Evolutionary conservation across 2,329 filamentous ascomycete genomes (phyloP), one percentile per base, ranked within the genome.

Genomic region (Penicillium oxalicum): DNA sequence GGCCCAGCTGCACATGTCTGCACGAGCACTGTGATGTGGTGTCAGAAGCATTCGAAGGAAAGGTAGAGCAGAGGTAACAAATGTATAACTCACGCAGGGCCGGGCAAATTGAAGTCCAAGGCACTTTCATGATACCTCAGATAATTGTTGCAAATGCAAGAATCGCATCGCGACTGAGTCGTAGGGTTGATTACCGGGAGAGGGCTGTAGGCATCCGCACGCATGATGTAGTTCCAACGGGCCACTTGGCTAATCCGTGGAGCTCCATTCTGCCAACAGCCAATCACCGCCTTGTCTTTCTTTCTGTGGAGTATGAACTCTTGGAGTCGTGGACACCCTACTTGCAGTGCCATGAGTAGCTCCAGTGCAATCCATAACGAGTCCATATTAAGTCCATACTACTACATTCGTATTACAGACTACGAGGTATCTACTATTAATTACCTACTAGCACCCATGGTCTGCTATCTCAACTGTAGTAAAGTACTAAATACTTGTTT

Each of bases 161-260:
- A 61, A 54, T 63, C 60, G 63, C 65, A 69, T 69, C 58, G 63
- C 65, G 66, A 63, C 61, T 49, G 51, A 44, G 44, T 34, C 18
- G 29, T 32, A 38, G 34, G 42, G 37, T 35, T 45, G 12, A 29
- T 40, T 18, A 38, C 18, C 18, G 18, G 18, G 35, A 24, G 9
- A 44, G 24, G 33, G 41, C 9, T 29, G 11, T 29, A 40, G 33
- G 33, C 37, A 28, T 40, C 34, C 40, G 28, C 43, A 47, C 35
- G 47, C 36, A 48, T 49, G 54, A 57, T 57, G 58, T 58, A 53
- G 55, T 50, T 54, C 46, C 51, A 60, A 64, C 58, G 58, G 65
- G 65, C 65, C 66, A 68, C 66, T 64, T 68, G 65, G 62, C 65
- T 58, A 44, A 44, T 11, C 58, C 52, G 63, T 64, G 65, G 64